These are phyloP conservation scores for Ascoidea tarda DNA, from an alignment of 805 yeast species.

Conservation along the genomic window DNA sequence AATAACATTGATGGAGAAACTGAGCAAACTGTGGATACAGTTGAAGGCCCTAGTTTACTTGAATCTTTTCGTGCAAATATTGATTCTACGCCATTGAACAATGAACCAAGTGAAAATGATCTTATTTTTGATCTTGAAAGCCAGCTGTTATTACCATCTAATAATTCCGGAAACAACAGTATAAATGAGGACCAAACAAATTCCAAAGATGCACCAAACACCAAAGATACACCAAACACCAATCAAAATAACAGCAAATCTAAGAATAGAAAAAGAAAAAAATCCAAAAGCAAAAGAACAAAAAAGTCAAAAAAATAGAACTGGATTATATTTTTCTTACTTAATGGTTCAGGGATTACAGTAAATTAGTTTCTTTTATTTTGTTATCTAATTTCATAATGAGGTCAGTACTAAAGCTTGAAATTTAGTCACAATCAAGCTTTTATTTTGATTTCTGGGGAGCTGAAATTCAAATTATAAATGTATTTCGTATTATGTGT, in stretches of 20 bases:
- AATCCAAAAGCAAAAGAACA: constrained; percentile 1
- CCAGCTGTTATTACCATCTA: too few relatives aligned
- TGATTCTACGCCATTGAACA: not conserved
- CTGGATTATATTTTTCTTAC: not conserved
- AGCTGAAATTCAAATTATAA: too few relatives aligned
- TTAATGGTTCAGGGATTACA: too few relatives aligned
- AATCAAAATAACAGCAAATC: not conserved
- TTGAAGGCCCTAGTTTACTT: not conserved
- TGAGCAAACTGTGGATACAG: not conserved
- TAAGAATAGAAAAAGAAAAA: constrained; percentile 1
- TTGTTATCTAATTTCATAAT: too few relatives aligned
- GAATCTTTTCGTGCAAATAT: not conserved
- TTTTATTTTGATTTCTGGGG: too few relatives aligned
- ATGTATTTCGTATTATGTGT: too few relatives aligned
- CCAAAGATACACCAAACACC: not conserved
- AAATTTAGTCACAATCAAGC: too few relatives aligned
- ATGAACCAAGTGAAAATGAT: not conserved
- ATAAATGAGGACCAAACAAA: not conserved
- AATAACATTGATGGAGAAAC: too few relatives aligned
- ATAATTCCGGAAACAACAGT: not conserved
- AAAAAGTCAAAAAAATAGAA: constrained; percentile 3
- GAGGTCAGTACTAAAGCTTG: too few relatives aligned
- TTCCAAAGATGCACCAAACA: not conserved
- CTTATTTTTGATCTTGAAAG: not conserved
- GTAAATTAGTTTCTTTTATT: too few relatives aligned